Conservation (phyloP, 73 alveolate genomes). For the Durusdinium trenchii region DNA sequence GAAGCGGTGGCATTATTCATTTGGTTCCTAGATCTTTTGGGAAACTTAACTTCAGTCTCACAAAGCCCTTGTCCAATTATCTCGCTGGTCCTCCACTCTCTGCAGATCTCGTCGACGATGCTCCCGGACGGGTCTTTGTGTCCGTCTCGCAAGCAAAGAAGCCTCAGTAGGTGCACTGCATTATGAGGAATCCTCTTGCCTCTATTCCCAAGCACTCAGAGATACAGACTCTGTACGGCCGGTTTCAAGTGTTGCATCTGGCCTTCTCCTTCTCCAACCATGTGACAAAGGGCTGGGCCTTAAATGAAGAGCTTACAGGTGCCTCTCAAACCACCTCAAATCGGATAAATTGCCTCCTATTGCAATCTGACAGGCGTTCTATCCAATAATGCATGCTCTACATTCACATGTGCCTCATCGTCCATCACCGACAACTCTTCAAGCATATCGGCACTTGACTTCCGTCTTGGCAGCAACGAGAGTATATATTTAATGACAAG, state of each 20-base stretch:
- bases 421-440: constrained; percentile 90
- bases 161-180: background rate
- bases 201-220: background rate
- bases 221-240: background rate
- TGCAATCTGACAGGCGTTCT: no score
- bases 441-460: constrained; percentile 48
- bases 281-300: constrained; percentile 72
- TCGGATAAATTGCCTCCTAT: no score
- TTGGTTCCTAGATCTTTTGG: no score
- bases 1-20: no score
- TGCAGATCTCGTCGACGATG: background rate
- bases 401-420: background rate
- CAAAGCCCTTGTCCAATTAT: background rate
- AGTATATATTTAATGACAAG: background rate
- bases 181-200: background rate
- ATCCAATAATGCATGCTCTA: background rate
- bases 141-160: background rate
- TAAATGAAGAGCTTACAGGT: background rate
- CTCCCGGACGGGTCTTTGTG: background rate
- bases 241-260: background rate
- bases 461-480: constrained; percentile 22
- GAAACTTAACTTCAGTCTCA: no score
- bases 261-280: constrained; percentile 94
- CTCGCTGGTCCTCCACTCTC: background rate
- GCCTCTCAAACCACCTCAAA: no score